These are phyloP conservation scores for Coemansia sp. DNA, from an alignment of 192 early-diverging fungal genomes.

Conservation along the genomic window DNA sequence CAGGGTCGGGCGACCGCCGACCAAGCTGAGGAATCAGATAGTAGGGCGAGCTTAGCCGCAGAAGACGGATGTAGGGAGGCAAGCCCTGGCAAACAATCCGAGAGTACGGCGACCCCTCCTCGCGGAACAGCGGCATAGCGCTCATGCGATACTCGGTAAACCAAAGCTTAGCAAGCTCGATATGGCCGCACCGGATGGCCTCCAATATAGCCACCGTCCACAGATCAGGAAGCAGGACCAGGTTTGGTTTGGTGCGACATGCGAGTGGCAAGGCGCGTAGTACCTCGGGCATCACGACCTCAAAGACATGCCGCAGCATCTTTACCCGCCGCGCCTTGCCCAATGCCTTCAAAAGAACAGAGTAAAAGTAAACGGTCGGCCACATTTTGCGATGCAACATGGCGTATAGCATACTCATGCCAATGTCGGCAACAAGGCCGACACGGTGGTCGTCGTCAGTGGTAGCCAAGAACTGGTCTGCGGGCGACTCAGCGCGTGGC, in stretches of 20 bases:
- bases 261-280: conserved; percentile 25
- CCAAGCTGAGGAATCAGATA: conserved; percentile 17
- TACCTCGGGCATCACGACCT: conserved; percentile 22
- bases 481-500: conserved; percentile 18
- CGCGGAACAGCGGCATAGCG: conserved; percentile 47
- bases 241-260: conserved; percentile 19
- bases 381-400: conserved; percentile 19
- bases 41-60: conserved; percentile 28
- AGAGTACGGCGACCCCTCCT: conserved; percentile 37
- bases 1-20: conserved; percentile 5
- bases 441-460: conserved; percentile 1
- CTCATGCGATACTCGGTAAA: conserved; percentile 52
- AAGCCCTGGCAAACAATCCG: conserved; percentile 10
- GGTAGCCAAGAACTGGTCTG: conserved; percentile 24
- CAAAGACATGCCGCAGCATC: conserved; percentile 32
- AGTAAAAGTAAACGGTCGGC: conserved; percentile 31
- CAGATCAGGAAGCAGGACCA: conserved; percentile 26
- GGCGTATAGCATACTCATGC: conserved; percentile 39
- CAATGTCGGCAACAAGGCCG: conserved; percentile 32
- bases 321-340: conserved; percentile 13
- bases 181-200: conserved; percentile 18
- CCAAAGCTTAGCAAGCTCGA: conserved; percentile 34
- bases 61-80: conserved; percentile 26
- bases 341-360: conserved; percentile 21
- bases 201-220: conserved; percentile 36